Base-by-base conservation (phyloP, 2,329 filamentous ascomycete genomes). In the Epichloe bromicola region DNA sequence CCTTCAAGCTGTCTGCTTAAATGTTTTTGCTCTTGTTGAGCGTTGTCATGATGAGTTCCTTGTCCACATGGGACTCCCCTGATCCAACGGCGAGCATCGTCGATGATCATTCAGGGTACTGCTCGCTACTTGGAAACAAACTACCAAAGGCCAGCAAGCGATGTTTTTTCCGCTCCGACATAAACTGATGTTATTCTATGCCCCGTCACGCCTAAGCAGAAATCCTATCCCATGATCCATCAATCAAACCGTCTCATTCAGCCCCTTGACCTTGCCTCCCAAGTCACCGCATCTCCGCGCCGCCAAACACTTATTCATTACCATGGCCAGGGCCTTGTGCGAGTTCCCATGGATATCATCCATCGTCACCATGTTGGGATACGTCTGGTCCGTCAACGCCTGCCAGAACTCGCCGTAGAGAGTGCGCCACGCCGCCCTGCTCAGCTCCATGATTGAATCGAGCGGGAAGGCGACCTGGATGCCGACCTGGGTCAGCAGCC, bases 331-430 rank as follows among this genome's bases (percentile, higher is more conserved):
- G 17, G 49, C 50, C 56, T 60, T 63, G 23, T 56, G 53, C 54
- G 58, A 57, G 19, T 53, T 54, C 1, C 55, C 57, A 5, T 61
- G 57, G 15, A 66, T 56, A 14, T 52, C 53, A 38, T 67, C 63
- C 44, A 65, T 53, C 19, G 59, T 55, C 34, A 67, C 50, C 64
- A 64, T 67, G 51, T 64, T 67, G 8, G 65, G 64, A 44, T 65
- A 67, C 10, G 48, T 46, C 10, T 53, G 10, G 38, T 55, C 56
- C 2, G 53, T 59, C 5, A 62, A 48, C 4, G 19, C 49, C 1
- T 51, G 44, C 63, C 64, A 67, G 19, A 63, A 41, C 8, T 57
- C 48, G 7, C 45, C 14, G 48, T 56, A 61, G 46, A 64, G 51
- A 8, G 51, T 38, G 6, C 42, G 45, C 60, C 61, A 63, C 11